Evolutionary conservation across 495 filamentous ascomycete species (phyloP).

Genomic region (Lasiosphaeris hirsuta): DNA sequence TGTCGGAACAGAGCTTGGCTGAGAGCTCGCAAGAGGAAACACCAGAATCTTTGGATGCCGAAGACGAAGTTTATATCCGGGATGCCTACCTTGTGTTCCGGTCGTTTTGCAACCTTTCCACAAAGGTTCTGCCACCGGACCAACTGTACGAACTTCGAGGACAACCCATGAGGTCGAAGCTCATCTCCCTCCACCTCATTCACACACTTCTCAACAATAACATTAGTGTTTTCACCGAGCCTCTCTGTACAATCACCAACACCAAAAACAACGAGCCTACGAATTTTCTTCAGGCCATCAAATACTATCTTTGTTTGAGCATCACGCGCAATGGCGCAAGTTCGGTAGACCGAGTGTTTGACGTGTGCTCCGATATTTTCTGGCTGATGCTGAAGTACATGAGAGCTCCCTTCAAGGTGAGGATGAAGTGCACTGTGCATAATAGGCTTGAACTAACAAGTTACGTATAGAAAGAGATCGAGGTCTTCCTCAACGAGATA

Average conservation of each 20-base stretch:
- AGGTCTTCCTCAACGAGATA: constrained; percentile 96
- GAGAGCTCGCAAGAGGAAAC: constrained; percentile 46
- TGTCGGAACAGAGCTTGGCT: constrained; percentile 53
- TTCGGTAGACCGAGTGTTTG: constrained; percentile 85
- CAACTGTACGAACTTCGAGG: constrained; percentile 89
- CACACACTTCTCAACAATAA: constrained; percentile 93
- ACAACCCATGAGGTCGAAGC: constrained; percentile 94
- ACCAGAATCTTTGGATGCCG: constrained; percentile 71
- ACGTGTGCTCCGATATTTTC: constrained; percentile 95
- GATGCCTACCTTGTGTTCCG: constrained; percentile 97
- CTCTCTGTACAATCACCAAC: constrained; percentile 82
- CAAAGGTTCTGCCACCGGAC: constrained; percentile 81
- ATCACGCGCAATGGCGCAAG: constrained; percentile 93
- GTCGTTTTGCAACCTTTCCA: constrained; percentile 95
- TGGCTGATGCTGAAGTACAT: constrained; percentile 95
- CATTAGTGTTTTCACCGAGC: constrained; percentile 79
- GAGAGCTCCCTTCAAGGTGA: constrained; percentile 86
- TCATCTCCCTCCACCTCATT: constrained; percentile 90
- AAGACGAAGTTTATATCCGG: constrained; percentile 93
- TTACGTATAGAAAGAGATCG: constrained; percentile 78
- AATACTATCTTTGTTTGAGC: constrained; percentile 91
- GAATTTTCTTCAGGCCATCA: constrained; percentile 89
- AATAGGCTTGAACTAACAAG: constrained; percentile 8
- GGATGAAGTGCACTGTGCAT: constrained; percentile 7
- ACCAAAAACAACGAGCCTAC: constrained; percentile 80